These are phyloP conservation scores for Saksenaea vasiformis DNA, from an alignment of 371 early-diverging fungal species.

Conservation along the genomic window DNA sequence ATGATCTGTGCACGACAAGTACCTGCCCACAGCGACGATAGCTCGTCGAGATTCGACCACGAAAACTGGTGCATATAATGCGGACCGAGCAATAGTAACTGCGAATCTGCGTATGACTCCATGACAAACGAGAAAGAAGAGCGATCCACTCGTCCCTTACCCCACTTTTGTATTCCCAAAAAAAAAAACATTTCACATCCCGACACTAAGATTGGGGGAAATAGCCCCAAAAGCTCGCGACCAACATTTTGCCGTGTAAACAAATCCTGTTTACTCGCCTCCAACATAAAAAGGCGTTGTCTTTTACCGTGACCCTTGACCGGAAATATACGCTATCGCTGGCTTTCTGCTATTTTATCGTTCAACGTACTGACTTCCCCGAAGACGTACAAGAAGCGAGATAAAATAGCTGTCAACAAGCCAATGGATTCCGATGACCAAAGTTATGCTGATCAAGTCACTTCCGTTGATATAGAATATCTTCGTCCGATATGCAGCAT, in stretches of 20 bases:
- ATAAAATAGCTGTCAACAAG: too few species aligned
- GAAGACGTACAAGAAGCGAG: too few species aligned
- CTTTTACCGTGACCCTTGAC: too few species aligned
- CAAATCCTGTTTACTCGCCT: conserved; percentile 9
- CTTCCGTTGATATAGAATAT: too few species aligned
- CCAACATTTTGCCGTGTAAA: conserved; percentile 12
- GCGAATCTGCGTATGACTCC: conserved; percentile 12
- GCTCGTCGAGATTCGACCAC: conserved; percentile 22
- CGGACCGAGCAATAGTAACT: conserved; percentile 11
- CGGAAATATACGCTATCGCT: conserved; percentile 28
- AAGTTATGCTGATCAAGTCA: too few species aligned
- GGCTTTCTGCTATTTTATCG: conserved; percentile 15
- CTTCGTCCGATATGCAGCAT: too few species aligned
- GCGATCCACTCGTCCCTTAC: neutral
- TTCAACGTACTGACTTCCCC: too few species aligned
- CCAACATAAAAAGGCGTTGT: too few species aligned
- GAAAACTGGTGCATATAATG: conserved; percentile 14
- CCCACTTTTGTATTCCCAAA: conserved; percentile 5
- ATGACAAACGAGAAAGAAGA: neutral
- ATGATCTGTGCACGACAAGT: conserved; percentile 1
- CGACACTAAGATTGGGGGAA: neutral
- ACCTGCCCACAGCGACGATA: conserved; percentile 26
- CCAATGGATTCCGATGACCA: too few species aligned
- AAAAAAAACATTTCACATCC: neutral
- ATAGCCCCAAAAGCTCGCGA: neutral